Evolutionary conservation across 2,329 filamentous ascomycete genomes (phyloP), one percentile per base, ranked within the genome.

Genomic region (Fusarium zealandicum): DNA sequence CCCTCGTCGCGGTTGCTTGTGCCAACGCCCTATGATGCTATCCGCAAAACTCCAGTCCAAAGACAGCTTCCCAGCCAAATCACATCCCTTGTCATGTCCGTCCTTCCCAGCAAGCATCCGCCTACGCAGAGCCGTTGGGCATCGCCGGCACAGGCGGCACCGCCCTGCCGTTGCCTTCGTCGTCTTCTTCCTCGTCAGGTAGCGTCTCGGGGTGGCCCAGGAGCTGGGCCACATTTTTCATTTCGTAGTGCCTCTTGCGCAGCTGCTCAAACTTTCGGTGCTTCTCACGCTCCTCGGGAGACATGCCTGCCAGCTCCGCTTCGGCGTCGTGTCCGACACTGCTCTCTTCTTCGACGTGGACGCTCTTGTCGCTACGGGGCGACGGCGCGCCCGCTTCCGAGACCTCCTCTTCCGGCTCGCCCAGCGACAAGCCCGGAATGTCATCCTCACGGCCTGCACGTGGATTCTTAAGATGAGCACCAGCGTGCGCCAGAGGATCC

Each of bases 221-320:
- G 46, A 98, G 77, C 69, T 88, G 85, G 69, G 95, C 96, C 53
- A 97, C 92, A 70, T 95, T 90, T 77, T 86, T 92, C 95, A 99
- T 99, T 81, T 99, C 95, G 76, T 99, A 99, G 76, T 99, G 95
- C 79, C 88, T 93, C 86, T 95, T 97, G 70, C 95, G 85, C 80
- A 92, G 82, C 77, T 90, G 82, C 78, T 97, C 93, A 73, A 99
- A 99, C 72, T 90, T 86, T 70, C 83, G 85, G 75, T 99, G 95
- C 80, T 98, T 97, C 78, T 95, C 92, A 58, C 80, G 81, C 72
- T 96, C 93, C 73, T 96, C 92, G 35, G 82, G 76, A 52, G 78
- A 84, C 69, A 87, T 73, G 30, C 82, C 82, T 17, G 76, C 71
- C 68, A 78, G 62, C 20, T 81, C 78, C 44, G 82, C 82, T 37